phyloP scores from a whole-genome alignment of 139 green algal genomes.

The Diplosphaera chodatii region DNA sequence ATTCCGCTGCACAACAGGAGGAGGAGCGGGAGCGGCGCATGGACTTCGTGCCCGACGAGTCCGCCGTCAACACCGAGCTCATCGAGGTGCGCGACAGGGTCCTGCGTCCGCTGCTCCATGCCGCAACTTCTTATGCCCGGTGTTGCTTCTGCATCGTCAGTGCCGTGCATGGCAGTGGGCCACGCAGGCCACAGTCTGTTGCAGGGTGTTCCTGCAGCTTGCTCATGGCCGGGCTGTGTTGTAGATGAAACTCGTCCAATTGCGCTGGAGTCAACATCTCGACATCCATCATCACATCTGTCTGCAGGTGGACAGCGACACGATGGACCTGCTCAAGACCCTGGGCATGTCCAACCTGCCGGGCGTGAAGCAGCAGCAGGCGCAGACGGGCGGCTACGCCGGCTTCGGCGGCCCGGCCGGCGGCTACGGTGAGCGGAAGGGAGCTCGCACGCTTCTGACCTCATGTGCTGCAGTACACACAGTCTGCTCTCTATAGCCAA shows the following conservation, averaged over 20 bases:
- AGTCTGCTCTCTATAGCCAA: too few relatives aligned
- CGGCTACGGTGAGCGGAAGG: not conserved
- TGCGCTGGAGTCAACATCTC: too few relatives aligned
- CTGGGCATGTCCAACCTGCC: conserved; percentile 91
- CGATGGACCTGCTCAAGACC: conserved; percentile 90
- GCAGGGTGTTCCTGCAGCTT: too few relatives aligned
- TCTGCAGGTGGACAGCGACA: conserved; percentile 92
- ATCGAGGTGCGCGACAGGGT: conserved; percentile 73
- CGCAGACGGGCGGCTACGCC: not conserved
- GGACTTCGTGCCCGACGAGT: conserved; percentile 99
- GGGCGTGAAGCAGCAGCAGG: conserved; percentile 41
- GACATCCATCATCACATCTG: too few relatives aligned
- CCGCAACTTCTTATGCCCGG: too few relatives aligned
- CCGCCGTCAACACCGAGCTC: conserved; percentile 81
- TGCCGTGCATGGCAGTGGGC: too few relatives aligned
- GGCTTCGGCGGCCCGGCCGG: not conserved
- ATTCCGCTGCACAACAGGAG: conserved; percentile 71
- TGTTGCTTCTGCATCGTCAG: too few relatives aligned
- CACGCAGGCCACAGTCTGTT: too few relatives aligned
- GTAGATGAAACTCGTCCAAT: too few relatives aligned
- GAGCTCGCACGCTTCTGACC: too few relatives aligned
- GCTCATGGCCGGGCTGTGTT: too few relatives aligned
- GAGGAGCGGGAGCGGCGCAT: conserved; percentile 98
- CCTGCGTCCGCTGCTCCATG: too few relatives aligned
- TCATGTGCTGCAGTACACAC: not conserved